Conservation (phyloP, 208 protist genomes). For the Willaertia magna region DNA sequence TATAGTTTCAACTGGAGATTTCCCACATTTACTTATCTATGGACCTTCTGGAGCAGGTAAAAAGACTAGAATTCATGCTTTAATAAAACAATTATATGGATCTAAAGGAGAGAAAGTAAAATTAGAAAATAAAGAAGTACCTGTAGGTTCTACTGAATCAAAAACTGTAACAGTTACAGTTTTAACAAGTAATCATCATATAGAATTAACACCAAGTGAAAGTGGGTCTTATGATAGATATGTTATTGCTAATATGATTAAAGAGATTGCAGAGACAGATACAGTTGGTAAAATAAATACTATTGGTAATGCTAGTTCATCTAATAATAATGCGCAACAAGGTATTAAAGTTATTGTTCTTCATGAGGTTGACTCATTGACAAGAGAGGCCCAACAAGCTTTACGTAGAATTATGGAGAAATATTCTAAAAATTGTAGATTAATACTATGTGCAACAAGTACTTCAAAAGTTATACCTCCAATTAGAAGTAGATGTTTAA, state of each 20-base stretch:
- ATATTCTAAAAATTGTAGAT: conserved; percentile 88
- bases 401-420: conserved; percentile 99
- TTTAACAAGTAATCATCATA: conserved; percentile 88
- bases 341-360: conserved; percentile 94
- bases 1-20: conserved; percentile 62
- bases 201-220: conserved; percentile 98
- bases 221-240: conserved; percentile 84
- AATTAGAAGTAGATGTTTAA: conserved; percentile 90
- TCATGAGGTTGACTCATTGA: conserved; percentile 91
- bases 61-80: conserved; percentile 69
- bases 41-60: conserved; percentile 87
- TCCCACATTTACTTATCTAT: conserved; percentile 94
- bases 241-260: conserved; percentile 95
- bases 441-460: conserved; percentile 87
- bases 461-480: conserved; percentile 88
- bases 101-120: conserved; percentile 62
- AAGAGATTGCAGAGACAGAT: conserved; percentile 90
- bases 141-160: not conserved
- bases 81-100: conserved; percentile 83
- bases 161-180: conserved; percentile 83
- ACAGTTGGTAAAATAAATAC: conserved; percentile 45
- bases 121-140: conserved; percentile 57
- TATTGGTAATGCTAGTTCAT: conserved; percentile 4
- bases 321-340: too few species aligned
- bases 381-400: conserved; percentile 91